Conservation (phyloP, 345 rosid genomes). For the Xanthoceras sorbifolium region DNA sequence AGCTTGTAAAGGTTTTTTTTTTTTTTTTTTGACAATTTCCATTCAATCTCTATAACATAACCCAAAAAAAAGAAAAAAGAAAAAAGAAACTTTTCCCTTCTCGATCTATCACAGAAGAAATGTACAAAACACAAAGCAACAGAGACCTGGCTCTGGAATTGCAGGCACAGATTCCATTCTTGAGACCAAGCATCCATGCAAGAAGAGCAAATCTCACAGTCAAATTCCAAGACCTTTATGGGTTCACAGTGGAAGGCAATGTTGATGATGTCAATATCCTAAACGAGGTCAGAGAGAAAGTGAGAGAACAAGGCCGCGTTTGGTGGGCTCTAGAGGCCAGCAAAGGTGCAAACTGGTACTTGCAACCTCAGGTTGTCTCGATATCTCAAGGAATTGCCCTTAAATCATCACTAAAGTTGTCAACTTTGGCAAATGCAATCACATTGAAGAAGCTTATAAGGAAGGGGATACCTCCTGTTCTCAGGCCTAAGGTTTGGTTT, state of each 20-base stretch:
- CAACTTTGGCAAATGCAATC: slow-evolving; percentile 75
- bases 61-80: neutral
- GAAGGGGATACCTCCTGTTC: slow-evolving; percentile 97
- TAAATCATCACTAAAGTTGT: slow-evolving; percentile 84
- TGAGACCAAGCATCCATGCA: slow-evolving; percentile 97
- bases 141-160: slow-evolving; percentile 69
- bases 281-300: slow-evolving; percentile 97
- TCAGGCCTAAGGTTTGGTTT: slow-evolving; percentile 98
- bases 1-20: slow-evolving; percentile 34
- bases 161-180: slow-evolving; percentile 73
- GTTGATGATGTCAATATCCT: slow-evolving; percentile 94
- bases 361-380: slow-evolving; percentile 70
- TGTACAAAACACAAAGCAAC: slow-evolving; percentile 69
- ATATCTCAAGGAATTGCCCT: slow-evolving; percentile 70
- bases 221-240: slow-evolving; percentile 92
- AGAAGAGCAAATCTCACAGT: slow-evolving; percentile 89
- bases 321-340: slow-evolving; percentile 99
- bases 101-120: slow-evolving; percentile 35
- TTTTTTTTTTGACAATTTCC: slow-evolving; percentile 33
- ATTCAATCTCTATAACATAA: slow-evolving; percentile 11
- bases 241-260: slow-evolving; percentile 95
- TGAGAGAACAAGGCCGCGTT: slow-evolving; percentile 88
- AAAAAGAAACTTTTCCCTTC: neutral
- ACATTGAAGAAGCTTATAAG: slow-evolving; percentile 87
- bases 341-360: slow-evolving; percentile 99